These are phyloP conservation scores for Aphelidium insulamus DNA, from an alignment of 371 early-diverging fungal species.

Conservation along the genomic window DNA sequence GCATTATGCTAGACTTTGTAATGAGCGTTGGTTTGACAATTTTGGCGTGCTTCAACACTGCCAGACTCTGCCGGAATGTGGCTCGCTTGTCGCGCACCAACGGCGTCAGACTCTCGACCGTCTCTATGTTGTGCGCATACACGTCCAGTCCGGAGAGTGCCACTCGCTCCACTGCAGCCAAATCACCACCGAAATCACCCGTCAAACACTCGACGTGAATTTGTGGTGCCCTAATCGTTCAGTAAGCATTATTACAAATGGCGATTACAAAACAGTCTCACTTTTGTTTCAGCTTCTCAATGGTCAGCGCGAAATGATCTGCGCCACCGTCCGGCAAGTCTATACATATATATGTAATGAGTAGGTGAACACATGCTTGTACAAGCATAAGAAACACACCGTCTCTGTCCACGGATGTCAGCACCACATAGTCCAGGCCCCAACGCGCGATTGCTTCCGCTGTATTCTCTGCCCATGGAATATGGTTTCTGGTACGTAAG, in stretches of 20 bases:
- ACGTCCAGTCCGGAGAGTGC: constrained; percentile 83
- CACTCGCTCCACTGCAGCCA: constrained; percentile 51
- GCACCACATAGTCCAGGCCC: constrained; percentile 91
- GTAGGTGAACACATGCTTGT: background rate
- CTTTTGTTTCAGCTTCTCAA: constrained; percentile 60
- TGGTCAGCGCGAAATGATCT: constrained; percentile 79
- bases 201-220: constrained; percentile 90
- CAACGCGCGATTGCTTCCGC: constrained; percentile 83
- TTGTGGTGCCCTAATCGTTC: constrained; percentile 41
- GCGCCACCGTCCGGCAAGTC: constrained; percentile 86
- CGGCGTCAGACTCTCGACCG: constrained; percentile 74
- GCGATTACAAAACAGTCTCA: constrained; percentile 8
- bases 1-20: constrained; percentile 93
- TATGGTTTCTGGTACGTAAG: constrained; percentile 71
- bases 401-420: constrained; percentile 94
- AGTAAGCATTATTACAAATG: background rate
- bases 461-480: constrained; percentile 81
- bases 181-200: constrained; percentile 76
- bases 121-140: constrained; percentile 95
- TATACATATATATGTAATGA: constrained; percentile 3
- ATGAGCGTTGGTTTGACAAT: constrained; percentile 44
- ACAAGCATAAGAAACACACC: constrained; percentile 14
- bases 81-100: constrained; percentile 89
- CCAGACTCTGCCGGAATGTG: constrained; percentile 70
- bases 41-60: constrained; percentile 74